These are phyloP conservation scores for Pythium brachiatum DNA, from an alignment of 352 stramenopile genomes.

Conservation along the genomic window DNA sequence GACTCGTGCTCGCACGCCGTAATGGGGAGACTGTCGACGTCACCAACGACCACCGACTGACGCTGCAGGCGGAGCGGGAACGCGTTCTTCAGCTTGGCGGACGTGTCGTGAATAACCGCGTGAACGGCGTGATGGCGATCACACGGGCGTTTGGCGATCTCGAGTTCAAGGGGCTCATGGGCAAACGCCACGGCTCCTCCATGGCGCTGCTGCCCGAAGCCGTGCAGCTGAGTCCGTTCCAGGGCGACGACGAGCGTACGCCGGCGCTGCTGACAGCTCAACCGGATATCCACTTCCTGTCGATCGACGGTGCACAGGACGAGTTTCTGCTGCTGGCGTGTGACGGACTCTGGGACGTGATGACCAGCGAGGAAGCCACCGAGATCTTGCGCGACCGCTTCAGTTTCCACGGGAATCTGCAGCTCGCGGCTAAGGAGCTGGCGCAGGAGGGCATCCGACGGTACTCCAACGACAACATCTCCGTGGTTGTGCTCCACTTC, in stretches of 20 bases:
- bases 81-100: conserved; percentile 56
- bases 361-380: conserved; percentile 62
- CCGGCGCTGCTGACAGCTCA: conserved; percentile 48
- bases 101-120: conserved; percentile 73
- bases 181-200: conserved; percentile 9
- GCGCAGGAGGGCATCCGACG: conserved; percentile 67
- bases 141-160: conserved; percentile 82
- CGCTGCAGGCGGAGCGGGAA: conserved; percentile 41
- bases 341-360: conserved; percentile 83
- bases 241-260: conserved; percentile 50
- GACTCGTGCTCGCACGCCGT: conserved; percentile 48
- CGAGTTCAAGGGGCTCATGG: conserved; percentile 69
- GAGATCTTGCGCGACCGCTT: conserved; percentile 54
- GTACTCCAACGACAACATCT: conserved; percentile 84
- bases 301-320: conserved; percentile 37
- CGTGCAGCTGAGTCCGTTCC: conserved; percentile 32
- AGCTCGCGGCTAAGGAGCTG: conserved; percentile 65
- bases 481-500: conserved; percentile 40
- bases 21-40: conserved; percentile 43
- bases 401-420: conserved; percentile 45
- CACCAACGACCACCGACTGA: conserved; percentile 71
- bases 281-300: conserved; percentile 46
- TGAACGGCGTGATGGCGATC: conserved; percentile 86
- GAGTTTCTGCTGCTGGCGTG: conserved; percentile 76
- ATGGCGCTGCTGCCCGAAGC: conserved; percentile 17